Percentiles rank a stretch among this genome's conserved stretches.
phyloP scores from a whole-genome alignment of 2,329 filamentous ascomycete species.

The Pyrenochaeta sp. region DNA sequence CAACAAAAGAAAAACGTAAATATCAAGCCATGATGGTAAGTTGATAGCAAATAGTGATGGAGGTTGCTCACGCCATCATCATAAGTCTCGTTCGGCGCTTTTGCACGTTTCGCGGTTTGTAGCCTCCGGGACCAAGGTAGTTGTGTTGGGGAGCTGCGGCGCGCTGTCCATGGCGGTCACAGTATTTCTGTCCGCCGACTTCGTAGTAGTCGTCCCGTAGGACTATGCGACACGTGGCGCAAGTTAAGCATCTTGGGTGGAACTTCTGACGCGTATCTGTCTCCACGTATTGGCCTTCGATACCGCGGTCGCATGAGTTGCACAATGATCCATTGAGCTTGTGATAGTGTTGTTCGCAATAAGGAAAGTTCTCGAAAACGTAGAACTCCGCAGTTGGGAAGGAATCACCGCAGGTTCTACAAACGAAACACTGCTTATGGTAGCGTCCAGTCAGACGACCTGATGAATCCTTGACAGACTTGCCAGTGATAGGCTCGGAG shows the following conservation, averaged over 20 bases:
- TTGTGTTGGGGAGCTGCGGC: conserved; percentile 53
- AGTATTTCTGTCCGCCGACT: conserved; percentile 80
- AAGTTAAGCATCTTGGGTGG: conserved; percentile 87
- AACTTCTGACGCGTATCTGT: conserved; percentile 81
- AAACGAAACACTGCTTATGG: conserved; percentile 94
- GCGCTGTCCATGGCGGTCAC: conserved; percentile 82
- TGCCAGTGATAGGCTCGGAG: conserved; percentile 78
- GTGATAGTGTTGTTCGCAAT: conserved; percentile 93
- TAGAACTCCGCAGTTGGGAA: conserved; percentile 94
- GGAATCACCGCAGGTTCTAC: conserved; percentile 79
- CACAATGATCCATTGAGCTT: conserved; percentile 88
- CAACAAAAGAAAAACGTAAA: too few species aligned
- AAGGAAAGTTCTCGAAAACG: conserved; percentile 84
- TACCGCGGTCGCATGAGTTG: conserved; percentile 78
- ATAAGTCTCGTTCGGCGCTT: conserved; percentile 60
- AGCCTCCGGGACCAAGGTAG: conserved; percentile 49
- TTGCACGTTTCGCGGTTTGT: conserved; percentile 53
- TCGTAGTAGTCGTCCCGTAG: conserved; percentile 91
- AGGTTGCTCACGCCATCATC: conserved; percentile 55
- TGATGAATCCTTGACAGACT: conserved; percentile 92
- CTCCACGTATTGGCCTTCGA: conserved; percentile 93
- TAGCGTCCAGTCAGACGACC: conserved; percentile 91
- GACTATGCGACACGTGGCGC: conserved; percentile 76
- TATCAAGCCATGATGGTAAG: too few species aligned
- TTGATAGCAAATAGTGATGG: background rate